Evolutionary conservation across 2,329 filamentous ascomycete species (phyloP).

Genomic region (Ceratocystiopsis sp.): DNA sequence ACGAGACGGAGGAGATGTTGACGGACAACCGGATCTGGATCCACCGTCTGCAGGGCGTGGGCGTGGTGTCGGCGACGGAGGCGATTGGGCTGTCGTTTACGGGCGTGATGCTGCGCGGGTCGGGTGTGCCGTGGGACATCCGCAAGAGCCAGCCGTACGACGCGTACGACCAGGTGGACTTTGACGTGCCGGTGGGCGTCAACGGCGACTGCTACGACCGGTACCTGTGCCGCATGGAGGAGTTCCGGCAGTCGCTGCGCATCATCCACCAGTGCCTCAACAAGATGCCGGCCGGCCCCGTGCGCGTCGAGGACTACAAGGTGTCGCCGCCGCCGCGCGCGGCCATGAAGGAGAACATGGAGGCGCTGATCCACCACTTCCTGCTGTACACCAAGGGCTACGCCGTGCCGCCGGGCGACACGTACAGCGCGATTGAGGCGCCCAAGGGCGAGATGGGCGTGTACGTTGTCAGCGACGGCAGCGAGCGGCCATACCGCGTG

Average conservation of each 20-base stretch:
- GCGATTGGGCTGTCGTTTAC: constrained; percentile 96
- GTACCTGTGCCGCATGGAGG: constrained; percentile 98
- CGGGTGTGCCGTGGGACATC: constrained; percentile 88
- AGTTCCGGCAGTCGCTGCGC: constrained; percentile 93
- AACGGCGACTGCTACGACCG: constrained; percentile 99
- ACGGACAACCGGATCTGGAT: constrained; percentile 99
- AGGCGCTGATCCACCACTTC: constrained; percentile 98
- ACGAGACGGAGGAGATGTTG: constrained; percentile 95
- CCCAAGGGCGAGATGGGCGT: constrained; percentile 99
- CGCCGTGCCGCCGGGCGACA: constrained; percentile 90
- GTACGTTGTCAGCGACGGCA: constrained; percentile 88
- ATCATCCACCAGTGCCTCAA: constrained; percentile 99
- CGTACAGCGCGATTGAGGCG: constrained; percentile 96
- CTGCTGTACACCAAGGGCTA: constrained; percentile 98
- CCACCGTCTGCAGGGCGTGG: constrained; percentile 75
- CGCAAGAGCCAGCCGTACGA: constrained; percentile 96
- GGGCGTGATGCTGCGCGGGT: constrained; percentile 94
- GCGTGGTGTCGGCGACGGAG: constrained; percentile 78
- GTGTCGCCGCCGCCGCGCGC: constrained; percentile 85
- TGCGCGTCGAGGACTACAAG: constrained; percentile 98
- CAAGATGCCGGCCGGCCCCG: constrained; percentile 90
- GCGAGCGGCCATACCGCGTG: constrained; percentile 90
- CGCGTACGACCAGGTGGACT: constrained; percentile 94
- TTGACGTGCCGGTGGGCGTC: constrained; percentile 88
- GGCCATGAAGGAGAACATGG: constrained; percentile 99